Conservation (phyloP, 2,329 filamentous ascomycete species). For the Colletotrichum zoysiae region DNA sequence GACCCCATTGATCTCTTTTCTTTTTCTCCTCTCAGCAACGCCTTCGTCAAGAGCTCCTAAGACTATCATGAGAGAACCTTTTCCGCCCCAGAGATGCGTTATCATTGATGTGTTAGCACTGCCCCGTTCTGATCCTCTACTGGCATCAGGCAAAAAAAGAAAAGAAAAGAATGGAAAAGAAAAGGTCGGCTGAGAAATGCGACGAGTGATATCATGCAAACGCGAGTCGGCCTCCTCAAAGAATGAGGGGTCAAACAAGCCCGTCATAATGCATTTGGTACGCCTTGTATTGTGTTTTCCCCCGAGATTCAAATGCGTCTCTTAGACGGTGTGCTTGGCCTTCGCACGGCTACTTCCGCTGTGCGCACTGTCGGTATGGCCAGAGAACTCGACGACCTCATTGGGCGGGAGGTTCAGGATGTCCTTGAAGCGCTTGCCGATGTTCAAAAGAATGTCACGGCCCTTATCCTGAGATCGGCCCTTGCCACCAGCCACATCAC, state of each 20-base stretch:
- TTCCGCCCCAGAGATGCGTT: slow-evolving; percentile 40
- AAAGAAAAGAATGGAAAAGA: slow-evolving; percentile 30
- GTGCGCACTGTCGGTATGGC: slow-evolving; percentile 94
- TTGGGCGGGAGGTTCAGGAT: slow-evolving; percentile 81
- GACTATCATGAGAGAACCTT: slow-evolving; percentile 41
- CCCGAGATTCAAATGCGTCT: slow-evolving; percentile 4
- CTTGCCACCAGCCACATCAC: slow-evolving; percentile 80
- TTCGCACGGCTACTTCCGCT: slow-evolving; percentile 95
- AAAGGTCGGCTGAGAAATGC: slow-evolving; percentile 38
- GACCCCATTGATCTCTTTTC: slow-evolving; percentile 26
- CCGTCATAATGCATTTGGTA: slow-evolving; percentile 35
- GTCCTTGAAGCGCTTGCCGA: slow-evolving; percentile 93
- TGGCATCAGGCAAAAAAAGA: slow-evolving; percentile 29
- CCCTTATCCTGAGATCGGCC: slow-evolving; percentile 84
- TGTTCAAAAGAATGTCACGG: slow-evolving; percentile 84
- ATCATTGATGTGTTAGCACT: slow-evolving; percentile 41
- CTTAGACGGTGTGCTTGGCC: slow-evolving; percentile 89
- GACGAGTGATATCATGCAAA: slow-evolving; percentile 38
- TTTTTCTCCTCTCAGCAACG: slow-evolving; percentile 41
- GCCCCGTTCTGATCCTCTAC: slow-evolving; percentile 19
- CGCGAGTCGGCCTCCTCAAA: slow-evolving; percentile 24
- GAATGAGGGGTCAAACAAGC: slow-evolving; percentile 23
- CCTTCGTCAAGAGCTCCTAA: slow-evolving; percentile 40
- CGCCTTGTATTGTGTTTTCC: slow-evolving; percentile 24
- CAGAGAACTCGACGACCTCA: slow-evolving; percentile 93